Evolutionary conservation across 805 yeast genomes (phyloP).

Genomic region (Lipomyces anomalus): DNA sequence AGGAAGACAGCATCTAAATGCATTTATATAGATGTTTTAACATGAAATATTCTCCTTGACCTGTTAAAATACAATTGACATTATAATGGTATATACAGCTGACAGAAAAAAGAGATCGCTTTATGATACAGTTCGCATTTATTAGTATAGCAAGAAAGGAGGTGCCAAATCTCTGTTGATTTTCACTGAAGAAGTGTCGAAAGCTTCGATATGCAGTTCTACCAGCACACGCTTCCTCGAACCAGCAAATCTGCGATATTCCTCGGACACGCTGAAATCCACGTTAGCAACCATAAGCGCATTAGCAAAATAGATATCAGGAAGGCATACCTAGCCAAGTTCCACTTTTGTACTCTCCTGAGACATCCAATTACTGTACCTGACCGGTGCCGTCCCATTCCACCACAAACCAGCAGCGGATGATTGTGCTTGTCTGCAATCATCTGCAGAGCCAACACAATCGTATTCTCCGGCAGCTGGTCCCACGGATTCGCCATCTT

Average conservation of each 20-base stretch:
- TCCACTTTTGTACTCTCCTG: slow-evolving; percentile 94
- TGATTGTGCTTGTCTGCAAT: slow-evolving; percentile 68
- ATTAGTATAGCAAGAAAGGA: slow-evolving; percentile 15
- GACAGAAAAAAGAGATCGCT: slow-evolving; percentile 3
- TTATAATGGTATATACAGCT: background rate
- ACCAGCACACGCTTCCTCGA: slow-evolving; percentile 85
- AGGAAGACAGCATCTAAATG: no score
- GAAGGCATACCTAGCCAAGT: slow-evolving; percentile 53
- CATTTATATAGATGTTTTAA: no score
- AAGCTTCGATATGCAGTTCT: slow-evolving; percentile 72
- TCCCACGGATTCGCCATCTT: slow-evolving; percentile 84
- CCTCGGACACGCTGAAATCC: slow-evolving; percentile 70
- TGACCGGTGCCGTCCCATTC: slow-evolving; percentile 97
- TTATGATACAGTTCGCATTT: background rate
- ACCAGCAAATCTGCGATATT: slow-evolving; percentile 89
- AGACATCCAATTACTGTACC: slow-evolving; percentile 96
- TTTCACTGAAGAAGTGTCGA: slow-evolving; percentile 21
- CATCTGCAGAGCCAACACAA: slow-evolving; percentile 69
- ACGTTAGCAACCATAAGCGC: background rate
- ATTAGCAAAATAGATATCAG: background rate
- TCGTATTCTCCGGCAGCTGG: slow-evolving; percentile 76
- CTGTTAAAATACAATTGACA: no score
- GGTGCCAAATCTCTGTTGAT: slow-evolving; percentile 22
- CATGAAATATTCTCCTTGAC: no score
- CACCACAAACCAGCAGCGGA: slow-evolving; percentile 89